A percentile compares a stretch with the other conserved stretches of the same genome.
Evolutionary conservation across 2,329 filamentous ascomycete species (phyloP).

Genomic region (Neospermospora avenae): DNA sequence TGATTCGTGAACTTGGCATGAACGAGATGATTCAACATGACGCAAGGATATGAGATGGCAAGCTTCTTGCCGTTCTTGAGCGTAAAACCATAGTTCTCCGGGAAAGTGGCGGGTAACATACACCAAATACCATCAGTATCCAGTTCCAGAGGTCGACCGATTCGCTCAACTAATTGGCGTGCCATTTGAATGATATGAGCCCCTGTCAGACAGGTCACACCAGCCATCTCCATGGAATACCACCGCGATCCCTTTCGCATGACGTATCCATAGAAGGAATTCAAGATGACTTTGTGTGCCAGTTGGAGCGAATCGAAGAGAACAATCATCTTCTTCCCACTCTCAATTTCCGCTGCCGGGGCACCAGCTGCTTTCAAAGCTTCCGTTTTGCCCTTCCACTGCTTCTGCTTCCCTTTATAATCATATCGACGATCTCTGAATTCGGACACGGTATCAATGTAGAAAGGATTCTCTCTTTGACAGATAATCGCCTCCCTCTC

Average conservation of each 20-base stretch:
- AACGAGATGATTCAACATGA: constrained; percentile 98
- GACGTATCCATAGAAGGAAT: constrained; percentile 98
- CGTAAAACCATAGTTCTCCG: constrained; percentile 93
- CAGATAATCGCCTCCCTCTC: constrained; percentile 97
- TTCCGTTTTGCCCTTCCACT: constrained; percentile 97
- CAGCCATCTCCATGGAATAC: constrained; percentile 99
- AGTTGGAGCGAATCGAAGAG: constrained; percentile 94
- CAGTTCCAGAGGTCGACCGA: constrained; percentile 87
- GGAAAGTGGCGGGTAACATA: constrained; percentile 93
- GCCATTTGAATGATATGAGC: constrained; percentile 97
- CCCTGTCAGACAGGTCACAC: constrained; percentile 94
- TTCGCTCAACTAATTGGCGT: constrained; percentile 84
- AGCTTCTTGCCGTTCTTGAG: constrained; percentile 95
- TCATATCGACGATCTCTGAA: constrained; percentile 97
- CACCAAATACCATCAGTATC: constrained; percentile 99
- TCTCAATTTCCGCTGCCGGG: constrained; percentile 71
- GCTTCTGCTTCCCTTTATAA: constrained; percentile 96
- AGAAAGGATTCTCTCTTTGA: constrained; percentile 96
- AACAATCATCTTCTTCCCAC: constrained; percentile 98
- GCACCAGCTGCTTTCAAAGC: constrained; percentile 80
- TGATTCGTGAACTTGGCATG: constrained; percentile 95
- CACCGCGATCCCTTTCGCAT: constrained; percentile 98
- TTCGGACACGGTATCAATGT: constrained; percentile 91
- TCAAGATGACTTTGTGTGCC: constrained; percentile 97
- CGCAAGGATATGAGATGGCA: constrained; percentile 94